Evolutionary conservation across 495 filamentous ascomycete genomes (phyloP).

Genomic region (Neurospora sp.): DNA sequence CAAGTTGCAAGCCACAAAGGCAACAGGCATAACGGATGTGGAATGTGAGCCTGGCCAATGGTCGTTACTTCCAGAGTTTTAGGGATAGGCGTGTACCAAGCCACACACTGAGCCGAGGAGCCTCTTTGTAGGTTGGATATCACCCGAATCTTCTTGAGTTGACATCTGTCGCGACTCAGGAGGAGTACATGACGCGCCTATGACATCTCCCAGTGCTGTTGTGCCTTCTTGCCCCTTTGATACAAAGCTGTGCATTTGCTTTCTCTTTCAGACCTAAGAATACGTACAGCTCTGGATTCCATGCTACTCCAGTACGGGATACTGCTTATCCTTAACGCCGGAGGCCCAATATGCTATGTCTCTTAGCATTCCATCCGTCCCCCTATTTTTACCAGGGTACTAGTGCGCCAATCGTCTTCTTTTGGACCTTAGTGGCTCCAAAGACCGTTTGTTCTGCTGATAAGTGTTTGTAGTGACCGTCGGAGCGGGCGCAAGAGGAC

Average conservation of each 20-base stretch:
- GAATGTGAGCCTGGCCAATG: background rate
- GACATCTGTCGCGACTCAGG: no score
- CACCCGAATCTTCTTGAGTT: no score
- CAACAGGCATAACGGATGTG: background rate
- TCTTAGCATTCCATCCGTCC: no score
- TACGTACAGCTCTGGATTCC: background rate
- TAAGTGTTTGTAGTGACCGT: background rate
- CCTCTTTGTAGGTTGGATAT: no score
- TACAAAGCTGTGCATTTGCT: background rate
- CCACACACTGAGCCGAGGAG: background rate
- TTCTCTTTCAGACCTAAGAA: background rate
- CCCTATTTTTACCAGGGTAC: background rate
- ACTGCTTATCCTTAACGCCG: background rate
- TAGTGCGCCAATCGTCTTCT: background rate
- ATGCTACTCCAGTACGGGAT: background rate
- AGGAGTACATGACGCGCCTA: no score
- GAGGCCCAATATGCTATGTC: background rate
- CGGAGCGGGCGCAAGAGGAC: background rate
- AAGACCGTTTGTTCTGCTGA: background rate
- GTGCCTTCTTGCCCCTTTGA: background rate
- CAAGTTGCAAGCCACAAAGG: background rate
- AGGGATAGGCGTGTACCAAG: background rate
- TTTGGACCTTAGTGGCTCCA: background rate
- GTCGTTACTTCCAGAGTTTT: background rate
- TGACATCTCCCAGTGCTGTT: background rate